Percentiles rank a stretch among this genome's conserved stretches.
These are phyloP conservation scores for Mycena galopus DNA, from an alignment of 768 basidiomycete species.

Conservation along the genomic window DNA sequence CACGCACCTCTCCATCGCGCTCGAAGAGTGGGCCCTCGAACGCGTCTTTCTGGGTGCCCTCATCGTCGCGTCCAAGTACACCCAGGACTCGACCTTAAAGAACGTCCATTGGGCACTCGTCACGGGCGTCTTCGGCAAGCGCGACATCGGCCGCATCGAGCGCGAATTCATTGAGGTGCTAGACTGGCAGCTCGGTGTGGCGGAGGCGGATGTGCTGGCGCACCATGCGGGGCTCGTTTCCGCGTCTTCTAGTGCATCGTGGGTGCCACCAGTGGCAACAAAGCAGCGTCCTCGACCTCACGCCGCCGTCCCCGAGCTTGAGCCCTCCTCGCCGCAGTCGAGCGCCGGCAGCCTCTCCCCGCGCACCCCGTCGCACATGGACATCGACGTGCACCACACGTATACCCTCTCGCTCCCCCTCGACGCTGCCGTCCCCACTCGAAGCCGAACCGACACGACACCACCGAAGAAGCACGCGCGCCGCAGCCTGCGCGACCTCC, in stretches of 20 bases:
- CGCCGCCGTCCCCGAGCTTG: constrained; percentile 13
- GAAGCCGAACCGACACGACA: not conserved
- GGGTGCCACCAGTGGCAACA: too few species aligned
- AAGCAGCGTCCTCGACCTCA: not conserved
- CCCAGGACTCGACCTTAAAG: constrained; percentile 10
- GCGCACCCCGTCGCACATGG: constrained; percentile 7
- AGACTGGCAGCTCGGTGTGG: constrained; percentile 21
- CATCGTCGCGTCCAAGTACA: constrained; percentile 20
- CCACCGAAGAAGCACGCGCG: not conserved
- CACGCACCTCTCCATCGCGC: constrained; percentile 16
- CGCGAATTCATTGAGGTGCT: constrained; percentile 28
- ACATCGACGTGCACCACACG: not conserved
- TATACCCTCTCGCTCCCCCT: not conserved
- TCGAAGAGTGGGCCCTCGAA: constrained; percentile 22
- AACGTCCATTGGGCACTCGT: constrained; percentile 21
- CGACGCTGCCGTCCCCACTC: not conserved
- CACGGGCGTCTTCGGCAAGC: constrained; percentile 12
- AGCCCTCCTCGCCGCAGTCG: constrained; percentile 8
- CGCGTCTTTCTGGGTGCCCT: constrained; percentile 26
- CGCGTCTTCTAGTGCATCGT: not conserved
- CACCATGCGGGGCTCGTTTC: constrained; percentile 12
- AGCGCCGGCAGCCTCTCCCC: constrained; percentile 18
- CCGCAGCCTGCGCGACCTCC: not conserved
- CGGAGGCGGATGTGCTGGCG: constrained; percentile 8
- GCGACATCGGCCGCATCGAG: constrained; percentile 24